Base-by-base conservation (phyloP, 1,284 basidiomycete genomes). In the Mycena sp. region DNA sequence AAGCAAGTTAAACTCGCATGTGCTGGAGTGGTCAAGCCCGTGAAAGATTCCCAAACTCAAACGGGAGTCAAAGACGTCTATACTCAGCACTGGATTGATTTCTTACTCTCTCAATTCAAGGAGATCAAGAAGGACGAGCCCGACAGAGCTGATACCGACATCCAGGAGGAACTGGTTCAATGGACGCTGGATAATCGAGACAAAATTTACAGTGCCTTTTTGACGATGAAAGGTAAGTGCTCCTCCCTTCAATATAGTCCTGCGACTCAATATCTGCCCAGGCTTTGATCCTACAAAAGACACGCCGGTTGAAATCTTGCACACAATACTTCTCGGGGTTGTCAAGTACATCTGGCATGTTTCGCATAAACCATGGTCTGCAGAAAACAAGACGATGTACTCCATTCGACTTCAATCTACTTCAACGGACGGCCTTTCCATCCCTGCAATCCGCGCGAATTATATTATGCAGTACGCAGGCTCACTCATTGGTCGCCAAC, bases 321-420 rank as follows among this genome's bases (percentile, higher is more conserved):
- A 81, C 59, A 79, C 77, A 6, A 60, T 69, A 17, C 67, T 80
- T 0, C 72, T 81, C 21, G 79, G 79, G 1, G 57, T 66, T 17
- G 71, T 72, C 21, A 81, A 80, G 61, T 80, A 81, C 60, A 23
- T 74, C 6, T 81, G 78, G 79, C 68, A 74, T 52, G 51, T 68
- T 5, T 70, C 71, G 7, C 63, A 63, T 41, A 71, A 65, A 21
- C 21, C 30, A 5, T 75, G 74, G 75, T n/a, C 66, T 69, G 14
- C 45, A 72, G 25, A 63, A 73, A 5, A 67, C 4, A 46, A 46
- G 17, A 26, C 68, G 2, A 26, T 57, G 1, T 78, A 78, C 54
- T 65, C 72, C 2, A 26, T 59, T 10, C 69, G 76, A 0, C 71
- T 80, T 0, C 63, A 73, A 30, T 66, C 69, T 2, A 68, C 73